Evolutionary conservation across 2,329 filamentous ascomycete species (phyloP).

Genomic region (Trichophyton verrucosum): DNA sequence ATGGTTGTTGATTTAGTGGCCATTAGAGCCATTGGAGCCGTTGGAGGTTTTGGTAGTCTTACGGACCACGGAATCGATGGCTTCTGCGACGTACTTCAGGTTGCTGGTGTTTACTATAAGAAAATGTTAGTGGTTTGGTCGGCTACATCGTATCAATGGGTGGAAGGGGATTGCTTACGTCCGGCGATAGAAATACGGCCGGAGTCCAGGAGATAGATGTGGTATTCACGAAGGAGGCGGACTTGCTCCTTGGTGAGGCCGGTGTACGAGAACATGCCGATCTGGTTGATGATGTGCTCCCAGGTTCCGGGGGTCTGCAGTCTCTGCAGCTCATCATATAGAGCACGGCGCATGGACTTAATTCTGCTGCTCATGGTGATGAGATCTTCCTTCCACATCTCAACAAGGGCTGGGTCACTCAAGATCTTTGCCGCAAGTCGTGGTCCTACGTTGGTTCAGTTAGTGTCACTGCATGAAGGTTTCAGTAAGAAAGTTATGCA

Average conservation of each 20-base stretch:
- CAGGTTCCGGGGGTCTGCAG: conserved; percentile 81
- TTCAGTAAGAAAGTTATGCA: neutral
- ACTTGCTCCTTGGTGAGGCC: conserved; percentile 18
- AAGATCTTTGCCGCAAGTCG: conserved; percentile 40
- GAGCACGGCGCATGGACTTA: conserved; percentile 70
- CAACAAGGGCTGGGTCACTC: conserved; percentile 63
- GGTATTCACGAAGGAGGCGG: conserved; percentile 15
- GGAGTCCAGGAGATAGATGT: conserved; percentile 19
- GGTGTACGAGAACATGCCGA: conserved; percentile 24
- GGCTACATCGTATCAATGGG: neutral
- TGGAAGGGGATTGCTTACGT: conserved; percentile 12
- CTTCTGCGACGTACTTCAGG: conserved; percentile 16
- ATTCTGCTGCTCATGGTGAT: conserved; percentile 88
- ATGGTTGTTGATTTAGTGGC: neutral
- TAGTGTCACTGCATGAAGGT: neutral
- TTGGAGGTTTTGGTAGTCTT: neutral
- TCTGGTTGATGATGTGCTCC: conserved; percentile 92
- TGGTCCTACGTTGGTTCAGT: conserved; percentile 6
- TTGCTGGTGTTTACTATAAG: conserved; percentile 15
- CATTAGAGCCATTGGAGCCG: neutral
- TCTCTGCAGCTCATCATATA: conserved; percentile 70
- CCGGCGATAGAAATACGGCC: conserved; percentile 19
- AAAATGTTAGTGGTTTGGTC: neutral
- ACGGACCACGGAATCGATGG: conserved; percentile 14
- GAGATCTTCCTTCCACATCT: conserved; percentile 82